Evolutionary conservation across 2,329 filamentous ascomycete genomes (phyloP).

Genomic region (Alternaria ethzedia): DNA sequence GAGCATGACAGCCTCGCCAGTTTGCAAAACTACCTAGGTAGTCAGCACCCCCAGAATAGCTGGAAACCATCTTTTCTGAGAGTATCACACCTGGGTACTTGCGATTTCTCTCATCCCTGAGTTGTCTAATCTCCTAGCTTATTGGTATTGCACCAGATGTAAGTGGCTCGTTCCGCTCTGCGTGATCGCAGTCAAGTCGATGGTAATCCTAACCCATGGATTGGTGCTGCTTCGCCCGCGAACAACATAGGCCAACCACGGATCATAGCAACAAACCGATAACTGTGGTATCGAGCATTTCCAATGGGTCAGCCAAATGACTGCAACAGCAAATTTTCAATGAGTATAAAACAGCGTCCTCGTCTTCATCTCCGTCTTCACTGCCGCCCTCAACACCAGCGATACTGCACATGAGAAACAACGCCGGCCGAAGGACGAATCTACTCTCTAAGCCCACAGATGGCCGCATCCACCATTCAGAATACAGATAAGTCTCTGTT

Average conservation of each 20-base stretch:
- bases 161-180: background rate
- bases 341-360: background rate
- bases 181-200: background rate
- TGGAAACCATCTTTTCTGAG: too few relatives aligned
- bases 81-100: background rate
- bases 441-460: rapidly evolving
- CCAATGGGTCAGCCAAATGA: background rate
- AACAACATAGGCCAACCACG: background rate
- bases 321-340: background rate
- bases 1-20: too few relatives aligned
- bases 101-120: background rate
- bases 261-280: background rate
- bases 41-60: too few relatives aligned
- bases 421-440: rapidly evolving
- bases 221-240: background rate
- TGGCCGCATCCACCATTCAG: background rate
- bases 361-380: background rate
- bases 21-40: too few relatives aligned
- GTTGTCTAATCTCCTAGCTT: background rate
- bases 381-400: background rate
- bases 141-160: background rate
- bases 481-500: background rate
- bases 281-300: background rate
- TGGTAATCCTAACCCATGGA: background rate
- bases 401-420: background rate